Base-by-base conservation (phyloP, 2,329 filamentous ascomycete species). In the Diaporthe helianthi region DNA sequence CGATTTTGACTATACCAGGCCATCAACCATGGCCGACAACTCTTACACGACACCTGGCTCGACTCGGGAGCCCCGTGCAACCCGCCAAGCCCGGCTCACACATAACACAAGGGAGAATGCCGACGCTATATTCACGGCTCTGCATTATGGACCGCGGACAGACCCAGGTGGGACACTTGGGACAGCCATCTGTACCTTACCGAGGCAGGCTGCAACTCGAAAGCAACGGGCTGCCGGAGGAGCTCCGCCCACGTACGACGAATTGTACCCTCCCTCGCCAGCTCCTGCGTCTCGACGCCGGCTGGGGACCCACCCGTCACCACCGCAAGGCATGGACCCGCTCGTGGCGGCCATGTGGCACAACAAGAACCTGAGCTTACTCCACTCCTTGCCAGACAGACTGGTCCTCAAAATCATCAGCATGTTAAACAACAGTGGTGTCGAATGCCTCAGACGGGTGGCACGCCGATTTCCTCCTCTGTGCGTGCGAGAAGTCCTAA, bases 401-500 rank as follows among this genome's bases (percentile, higher is more conserved):
- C 3, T 53, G 4, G 4, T 63, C 46, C 6, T 44, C 13, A 33
- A 44, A 5, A 33, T 67, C 5, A 41, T 67, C 2, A 4, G 22
- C 0, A 36, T 17, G 7, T 19, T 67, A 24, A 29, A 19, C 24
- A 49, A 41, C 3, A 51, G 10, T 24, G 29, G 53, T n/a, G 7
- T 61, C 24, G 65, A 67, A 12, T 67, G 65, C 33, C 24, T 67
- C 19, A 29, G 65, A 9, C 65, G 65, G 2, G 54, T 33, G 15
- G 38, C 65, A 19, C 53, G 65, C 7, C 51, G 29, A 24, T 33
- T 68, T 24, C 54, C 65, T 3, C 29, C 31, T 0, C 24, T 68
- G 4, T 68, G 65, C n/a, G 55, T 60, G 1, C 46, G 29, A 7
- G 46, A 33, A 24, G 19, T 15, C 19, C 4, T 38, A 4, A 22